Base-by-base conservation (phyloP, 352 stramenopile genomes). In the Thraustotheca clavata region DNA sequence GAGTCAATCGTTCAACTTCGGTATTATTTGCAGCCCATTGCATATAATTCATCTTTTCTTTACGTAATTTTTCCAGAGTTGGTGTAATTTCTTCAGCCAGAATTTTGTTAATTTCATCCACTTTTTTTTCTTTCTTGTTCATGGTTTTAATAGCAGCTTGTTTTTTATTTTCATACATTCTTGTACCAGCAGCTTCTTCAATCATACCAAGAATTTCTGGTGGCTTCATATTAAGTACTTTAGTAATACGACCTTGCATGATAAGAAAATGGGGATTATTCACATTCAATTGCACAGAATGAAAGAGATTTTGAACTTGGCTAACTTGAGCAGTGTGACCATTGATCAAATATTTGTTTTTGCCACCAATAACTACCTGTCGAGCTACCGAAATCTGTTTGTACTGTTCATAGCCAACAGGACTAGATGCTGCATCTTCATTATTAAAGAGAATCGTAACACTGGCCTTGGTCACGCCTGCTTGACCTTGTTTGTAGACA, bases 211-310 rank as follows among this genome's bases (percentile, higher is more conserved):
- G 80, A 73, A 99, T 99, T 80, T 99, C 97, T 6, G 87, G 80
- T 4, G 97, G 97, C 73, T 99, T 99, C 97, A 99, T 99, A 75
- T 99, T 99, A 33, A 99, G 83, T 36, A 99, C 96, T 74, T 99
- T 99, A 40, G 96, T 99, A 69, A 99, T 99, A 16, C 95, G 87
- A 12, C 90, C 91, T 70, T 99, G 97, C 97, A 99, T 99, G 81
- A 99, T 99, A 48, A 99, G 83, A 73, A 99, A 99, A 73, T 99
- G 97, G 49, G 97, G 97, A 83, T 99, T 99, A 84, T 99, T 99
- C 55, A 99, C 97, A 80, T 99, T 99, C 35, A 99, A 80, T 77
- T 99, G 97, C 49, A 99, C 97, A 5, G 94, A 98, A 82, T 99
- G 97, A 76, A 99, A 99, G 4, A 99, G 83, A 75, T 99, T 99